Conservation (phyloP, 139 green algal species). For the Haematococcus lacustris region DNA sequence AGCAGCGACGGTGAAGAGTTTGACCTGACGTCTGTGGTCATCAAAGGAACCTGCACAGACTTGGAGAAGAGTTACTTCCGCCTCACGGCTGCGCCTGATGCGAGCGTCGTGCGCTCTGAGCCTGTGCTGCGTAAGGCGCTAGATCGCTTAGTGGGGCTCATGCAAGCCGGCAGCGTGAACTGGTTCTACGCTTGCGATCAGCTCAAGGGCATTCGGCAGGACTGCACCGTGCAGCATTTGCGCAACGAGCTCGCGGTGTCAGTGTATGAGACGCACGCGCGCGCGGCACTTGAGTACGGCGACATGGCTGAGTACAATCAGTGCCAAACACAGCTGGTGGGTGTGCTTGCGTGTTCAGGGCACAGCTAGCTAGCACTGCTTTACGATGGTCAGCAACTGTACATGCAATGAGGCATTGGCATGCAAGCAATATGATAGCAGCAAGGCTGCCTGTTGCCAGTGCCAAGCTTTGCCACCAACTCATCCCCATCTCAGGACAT, state of each 20-base stretch:
- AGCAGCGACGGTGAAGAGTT: constrained; percentile 14
- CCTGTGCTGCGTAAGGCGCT: constrained; percentile 54
- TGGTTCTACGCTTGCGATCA: constrained; percentile 79
- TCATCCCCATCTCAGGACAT: too few species aligned
- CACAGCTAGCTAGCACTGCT: too few species aligned
- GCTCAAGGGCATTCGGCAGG: constrained; percentile 88
- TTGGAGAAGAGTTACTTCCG: constrained; percentile 86
- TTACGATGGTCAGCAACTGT: too few species aligned
- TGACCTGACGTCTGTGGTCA: constrained; percentile 3
- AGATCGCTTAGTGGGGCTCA: constrained; percentile 50
- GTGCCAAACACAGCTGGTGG: constrained; percentile 71
- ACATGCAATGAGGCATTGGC: too few species aligned
- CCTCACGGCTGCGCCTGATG: constrained; percentile 62
- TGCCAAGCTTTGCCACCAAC: too few species aligned
- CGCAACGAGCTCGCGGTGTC: constrained; percentile 52
- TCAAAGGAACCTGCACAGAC: constrained; percentile 16
- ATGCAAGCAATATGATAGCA: too few species aligned
- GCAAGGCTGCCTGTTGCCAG: too few species aligned
- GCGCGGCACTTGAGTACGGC: constrained; percentile 77
- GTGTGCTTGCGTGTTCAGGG: too few species aligned
- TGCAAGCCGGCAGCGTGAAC: constrained; percentile 22
- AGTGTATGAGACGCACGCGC: constrained; percentile 79
- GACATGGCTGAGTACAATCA: constrained; percentile 86
- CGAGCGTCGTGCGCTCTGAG: constrained; percentile 43
- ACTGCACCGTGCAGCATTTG: constrained; percentile 80